Conservation (phyloP, 1,284 basidiomycete species). For the Naganishia sp. region DNA sequence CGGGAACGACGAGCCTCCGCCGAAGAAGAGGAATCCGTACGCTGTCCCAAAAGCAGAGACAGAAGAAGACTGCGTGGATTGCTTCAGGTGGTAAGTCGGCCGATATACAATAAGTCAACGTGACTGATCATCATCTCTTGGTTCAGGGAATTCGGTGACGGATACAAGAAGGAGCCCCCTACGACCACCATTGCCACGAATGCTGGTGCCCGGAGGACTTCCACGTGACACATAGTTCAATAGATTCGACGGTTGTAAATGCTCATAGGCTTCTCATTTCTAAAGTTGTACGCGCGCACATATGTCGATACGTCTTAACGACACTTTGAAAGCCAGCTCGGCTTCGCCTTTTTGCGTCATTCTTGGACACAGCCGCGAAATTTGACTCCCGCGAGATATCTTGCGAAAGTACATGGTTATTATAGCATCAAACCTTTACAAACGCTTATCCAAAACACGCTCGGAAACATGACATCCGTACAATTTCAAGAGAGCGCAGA, state of each 20-base stretch:
- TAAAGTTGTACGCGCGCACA: constrained; percentile 16
- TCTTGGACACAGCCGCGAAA: too few relatives aligned
- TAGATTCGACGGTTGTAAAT: constrained; percentile 12
- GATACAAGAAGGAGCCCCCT: constrained; percentile 40
- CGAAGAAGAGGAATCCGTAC: constrained; percentile 47
- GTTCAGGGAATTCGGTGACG: constrained; percentile 48
- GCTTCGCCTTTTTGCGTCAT: too few relatives aligned
- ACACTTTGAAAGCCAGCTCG: too few relatives aligned
- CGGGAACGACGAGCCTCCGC: constrained; percentile 13
- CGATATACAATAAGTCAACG: not conserved
- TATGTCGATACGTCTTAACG: not conserved
- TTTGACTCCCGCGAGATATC: not conserved
- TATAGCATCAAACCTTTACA: constrained; percentile 1
- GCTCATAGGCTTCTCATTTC: not conserved
- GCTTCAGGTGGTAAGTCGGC: constrained; percentile 51
- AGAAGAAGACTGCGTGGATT: constrained; percentile 53
- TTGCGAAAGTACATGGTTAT: constrained; percentile 9
- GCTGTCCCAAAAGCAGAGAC: constrained; percentile 49
- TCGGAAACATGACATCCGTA: constrained; percentile 1
- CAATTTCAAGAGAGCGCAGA: not conserved
- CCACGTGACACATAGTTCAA: not conserved
- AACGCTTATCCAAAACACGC: not conserved
- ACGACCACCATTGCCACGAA: constrained; percentile 32
- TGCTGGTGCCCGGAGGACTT: constrained; percentile 3
- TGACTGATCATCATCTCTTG: not conserved